Base-by-base conservation (phyloP, 768 basidiomycete genomes). In the Collybiopsis luxurians region DNA sequence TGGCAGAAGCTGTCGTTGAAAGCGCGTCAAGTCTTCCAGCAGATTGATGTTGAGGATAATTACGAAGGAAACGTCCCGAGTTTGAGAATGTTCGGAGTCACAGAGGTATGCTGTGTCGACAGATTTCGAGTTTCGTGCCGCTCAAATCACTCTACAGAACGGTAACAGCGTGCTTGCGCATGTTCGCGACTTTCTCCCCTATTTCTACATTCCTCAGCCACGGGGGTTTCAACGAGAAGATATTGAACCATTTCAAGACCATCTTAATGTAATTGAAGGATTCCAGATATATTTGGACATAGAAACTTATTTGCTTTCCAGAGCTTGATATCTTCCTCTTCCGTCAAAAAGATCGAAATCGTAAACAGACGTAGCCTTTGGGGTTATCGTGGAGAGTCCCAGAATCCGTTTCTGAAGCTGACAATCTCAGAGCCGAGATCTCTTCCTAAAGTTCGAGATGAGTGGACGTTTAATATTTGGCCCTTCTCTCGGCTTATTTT, bases 141-240 rank as follows among this genome's bases (percentile, higher is more conserved):
- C n/a, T n/a, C 30, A 43, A 43, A 54, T 55, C 44, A 52, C 12
- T 31, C 21, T 51, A 13, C 57, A 95, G 90, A 79, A 75, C 1
- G 96, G 96, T 0, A 83, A 98, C 67, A 98, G 95, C 56, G 90
- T 98, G 1, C 79, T 98, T 15, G 88, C 87, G 2, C 83, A 89
- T 59, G 80, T 99, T 49, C 86, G 79, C 2, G 85, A 85, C 31
- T 98, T 97, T 67, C 71, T 85, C 48, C 96, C 97, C 0, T 98
- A 99, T 71, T 97, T 99, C 71, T 99, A 94, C 64, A 73, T 98
- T 40, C 79, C 92, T 2, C 83, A 87, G 28, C 97, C 97, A 30
- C 82, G 89, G 17, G 95, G 95, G 0, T 94, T 98, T 61, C 73
- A 77, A 28, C 74, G 79, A 30, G 77, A 81, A 17, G 94, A 98